Percentiles rank a stretch among this genome's conserved stretches.
Evolutionary conservation across 208 protist genomes (phyloP).

Genomic region (Endotrypanum monterogeii): DNA sequence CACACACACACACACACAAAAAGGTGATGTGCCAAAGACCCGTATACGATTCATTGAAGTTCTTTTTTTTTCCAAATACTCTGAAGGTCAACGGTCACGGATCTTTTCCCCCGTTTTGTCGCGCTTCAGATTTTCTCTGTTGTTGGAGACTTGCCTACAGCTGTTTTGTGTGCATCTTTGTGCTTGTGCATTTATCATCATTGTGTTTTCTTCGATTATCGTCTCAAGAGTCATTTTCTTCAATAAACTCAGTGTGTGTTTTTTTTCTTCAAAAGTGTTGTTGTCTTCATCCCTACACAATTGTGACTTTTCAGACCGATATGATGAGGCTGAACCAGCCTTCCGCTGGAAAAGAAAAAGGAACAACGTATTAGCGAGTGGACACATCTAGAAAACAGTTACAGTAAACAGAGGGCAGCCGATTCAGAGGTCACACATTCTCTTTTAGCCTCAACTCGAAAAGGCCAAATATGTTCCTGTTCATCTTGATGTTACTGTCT

Average conservation of each 20-base stretch:
- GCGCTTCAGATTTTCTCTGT: constrained; percentile 9
- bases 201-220: constrained; percentile 1
- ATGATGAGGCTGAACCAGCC: not conserved
- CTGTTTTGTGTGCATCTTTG: not conserved
- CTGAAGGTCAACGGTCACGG: not conserved
- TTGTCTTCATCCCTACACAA: not conserved
- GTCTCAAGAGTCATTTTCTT: constrained; percentile 12
- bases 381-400: too few species aligned
- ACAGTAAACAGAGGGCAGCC: too few species aligned
- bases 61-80: constrained; percentile 1
- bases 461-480: too few species aligned
- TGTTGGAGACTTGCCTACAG: not conserved
- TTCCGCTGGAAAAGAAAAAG: not conserved
- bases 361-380: not conserved
- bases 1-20: not conserved
- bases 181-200: not conserved
- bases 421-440: too few species aligned
- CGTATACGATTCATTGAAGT: constrained; percentile 3
- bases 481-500: not conserved
- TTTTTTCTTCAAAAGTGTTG: not conserved
- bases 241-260: constrained; percentile 9
- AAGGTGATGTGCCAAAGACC: not conserved
- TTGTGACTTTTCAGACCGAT: not conserved
- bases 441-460: not conserved
- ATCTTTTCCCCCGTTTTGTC: constrained; percentile 6